A percentile compares a stretch with the other conserved stretches of the same genome.
These are phyloP conservation scores for Amesomyces nigricolor DNA, from an alignment of 2,329 filamentous ascomycete species.

Conservation along the genomic window DNA sequence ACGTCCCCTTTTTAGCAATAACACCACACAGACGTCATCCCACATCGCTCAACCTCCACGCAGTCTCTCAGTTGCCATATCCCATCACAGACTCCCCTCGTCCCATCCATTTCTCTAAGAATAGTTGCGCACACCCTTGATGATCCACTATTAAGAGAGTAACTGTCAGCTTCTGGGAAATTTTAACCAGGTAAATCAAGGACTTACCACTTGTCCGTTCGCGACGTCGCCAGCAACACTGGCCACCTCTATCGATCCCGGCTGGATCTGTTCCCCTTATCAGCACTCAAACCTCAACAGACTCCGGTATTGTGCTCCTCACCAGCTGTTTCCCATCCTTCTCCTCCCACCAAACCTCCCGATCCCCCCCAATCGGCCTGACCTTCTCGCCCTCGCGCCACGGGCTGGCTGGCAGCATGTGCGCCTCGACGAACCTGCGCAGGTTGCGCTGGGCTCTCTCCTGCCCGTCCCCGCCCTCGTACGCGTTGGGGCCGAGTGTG, in stretches of 20 bases:
- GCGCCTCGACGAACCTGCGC: conserved; percentile 74
- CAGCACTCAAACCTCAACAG: neutral
- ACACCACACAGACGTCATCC: no score
- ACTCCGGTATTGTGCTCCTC: neutral
- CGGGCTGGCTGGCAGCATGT: conserved; percentile 69
- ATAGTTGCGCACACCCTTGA: conserved; percentile 49
- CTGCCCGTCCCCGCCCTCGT: conserved; percentile 68
- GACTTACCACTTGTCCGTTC: conserved; percentile 73
- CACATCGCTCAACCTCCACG: no score
- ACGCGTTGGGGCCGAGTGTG: conserved; percentile 61
- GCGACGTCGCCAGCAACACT: conserved; percentile 67
- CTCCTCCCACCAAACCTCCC: conserved; percentile 77
- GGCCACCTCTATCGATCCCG: conserved; percentile 71
- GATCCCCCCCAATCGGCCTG: conserved; percentile 58
- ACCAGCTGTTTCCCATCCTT: conserved; percentile 63
- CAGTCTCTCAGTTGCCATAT: neutral
- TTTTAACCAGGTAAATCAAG: neutral
- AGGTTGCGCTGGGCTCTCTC: conserved; percentile 74
- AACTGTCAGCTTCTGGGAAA: conserved; percentile 3
- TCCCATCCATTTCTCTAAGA: conserved; percentile 5
- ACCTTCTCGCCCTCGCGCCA: conserved; percentile 66
- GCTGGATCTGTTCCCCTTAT: conserved; percentile 57
- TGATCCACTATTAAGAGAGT: conserved; percentile 54
- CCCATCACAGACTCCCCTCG: neutral
- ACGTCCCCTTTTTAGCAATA: no score